Evolutionary conservation across 1,139 yeast species (phyloP), one percentile per base, ranked within the genome.

Genomic region (Pichia sp.): DNA sequence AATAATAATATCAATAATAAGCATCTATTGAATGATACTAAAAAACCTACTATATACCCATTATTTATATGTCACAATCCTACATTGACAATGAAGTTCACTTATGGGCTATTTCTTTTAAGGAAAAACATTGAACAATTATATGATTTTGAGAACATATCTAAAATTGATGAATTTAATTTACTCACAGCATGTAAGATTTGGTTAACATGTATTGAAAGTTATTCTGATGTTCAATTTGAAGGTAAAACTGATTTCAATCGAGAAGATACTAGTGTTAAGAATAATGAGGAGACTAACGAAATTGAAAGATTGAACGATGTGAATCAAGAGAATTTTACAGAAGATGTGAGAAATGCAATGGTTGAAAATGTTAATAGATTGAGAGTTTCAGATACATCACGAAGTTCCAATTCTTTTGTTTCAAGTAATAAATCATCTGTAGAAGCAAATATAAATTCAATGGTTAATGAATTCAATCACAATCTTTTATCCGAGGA

Each of bases 61-160:
- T 52, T 75, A 35, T 74, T 76, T 66, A 62, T 69, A 23, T 65
- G 69, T 12, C 71, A 71, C 4, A 66, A 70, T 18, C 62, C 68
- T 20, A 65, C 64, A 38, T 66, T 71, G 51, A 49, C 51, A 6
- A 31, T 53, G 8, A 58, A 78, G 22, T 73, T 75, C 44, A 76
- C 76, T 47, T 75, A 73, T 51, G 81, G 71, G 1, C 60, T 73
- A 8, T 63, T 67, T 37, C 56, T 76, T 25, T 55, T 76, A 33
- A 65, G 68, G 45, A 69, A 70, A 46, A 64, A 74, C 51, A 63
- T 76, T 35, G 74, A 72, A 49, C 78, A 74, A 50, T 56, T 76
- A 32, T 59, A 72, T 52, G 68, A 64, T 33, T 42, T 45, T 20
- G 58, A 58, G 28, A 51, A 54, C 1, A 43, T 59, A 32, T 47